Conservation (phyloP, 2,329 filamentous ascomycete genomes). For the Nigrograna mackinnonii region DNA sequence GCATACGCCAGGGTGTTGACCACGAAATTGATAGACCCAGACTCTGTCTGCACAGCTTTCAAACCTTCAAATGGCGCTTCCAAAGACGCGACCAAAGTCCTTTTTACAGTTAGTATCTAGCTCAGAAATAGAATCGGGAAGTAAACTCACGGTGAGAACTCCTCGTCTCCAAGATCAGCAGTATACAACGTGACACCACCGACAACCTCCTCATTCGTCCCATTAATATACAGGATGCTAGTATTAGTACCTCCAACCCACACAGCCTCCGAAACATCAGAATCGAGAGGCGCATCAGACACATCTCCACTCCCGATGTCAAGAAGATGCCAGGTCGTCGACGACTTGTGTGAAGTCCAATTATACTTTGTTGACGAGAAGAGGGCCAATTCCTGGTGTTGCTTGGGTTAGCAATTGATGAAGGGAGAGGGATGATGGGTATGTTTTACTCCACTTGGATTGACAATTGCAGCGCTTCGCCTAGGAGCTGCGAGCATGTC, state of each 20-base stretch:
- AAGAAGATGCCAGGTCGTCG: slow-evolving; percentile 54
- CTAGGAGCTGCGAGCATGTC: slow-evolving; percentile 27
- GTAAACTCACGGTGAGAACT: slow-evolving; percentile 26
- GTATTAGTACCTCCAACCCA: slow-evolving; percentile 36
- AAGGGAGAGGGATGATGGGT: not conserved
- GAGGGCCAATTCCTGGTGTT: slow-evolving; percentile 30
- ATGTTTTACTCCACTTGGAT: slow-evolving; percentile 32
- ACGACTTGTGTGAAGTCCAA: slow-evolving; percentile 35
- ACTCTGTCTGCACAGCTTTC: slow-evolving; percentile 46
- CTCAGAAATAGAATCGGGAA: no score
- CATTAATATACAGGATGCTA: slow-evolving; percentile 66
- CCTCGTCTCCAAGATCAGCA: slow-evolving; percentile 28
- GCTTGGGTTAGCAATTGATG: not conserved
- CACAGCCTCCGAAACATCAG: slow-evolving; percentile 35
- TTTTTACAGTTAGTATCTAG: slow-evolving; percentile 1
- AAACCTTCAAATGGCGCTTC: slow-evolving; percentile 54
- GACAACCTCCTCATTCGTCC: slow-evolving; percentile 61
- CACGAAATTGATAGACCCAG: slow-evolving; percentile 50
- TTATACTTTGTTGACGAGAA: slow-evolving; percentile 40
- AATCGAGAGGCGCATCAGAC: slow-evolving; percentile 35
- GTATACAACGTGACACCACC: slow-evolving; percentile 40
- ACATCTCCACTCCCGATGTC: slow-evolving; percentile 33
- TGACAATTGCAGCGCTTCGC: slow-evolving; percentile 35
- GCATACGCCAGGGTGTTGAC: slow-evolving; percentile 63
- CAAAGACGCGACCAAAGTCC: slow-evolving; percentile 40